Evolutionary conservation across 2,329 filamentous ascomycete species (phyloP).

Genomic region (Cryphonectria parasitica): DNA sequence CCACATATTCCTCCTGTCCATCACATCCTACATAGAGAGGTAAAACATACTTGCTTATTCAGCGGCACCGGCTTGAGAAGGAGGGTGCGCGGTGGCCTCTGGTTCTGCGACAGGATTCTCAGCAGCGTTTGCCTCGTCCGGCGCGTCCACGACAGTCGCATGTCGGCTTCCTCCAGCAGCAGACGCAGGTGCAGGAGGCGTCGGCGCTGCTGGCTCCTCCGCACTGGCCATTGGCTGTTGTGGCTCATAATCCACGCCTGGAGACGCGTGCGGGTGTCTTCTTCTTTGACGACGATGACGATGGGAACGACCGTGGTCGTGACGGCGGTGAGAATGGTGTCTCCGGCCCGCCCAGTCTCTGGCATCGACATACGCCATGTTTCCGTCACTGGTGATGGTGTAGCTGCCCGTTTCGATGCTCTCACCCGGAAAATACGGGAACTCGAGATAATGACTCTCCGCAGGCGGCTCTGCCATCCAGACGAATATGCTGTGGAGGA

Average conservation of each 20-base stretch:
- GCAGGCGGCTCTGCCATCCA: constrained; percentile 23
- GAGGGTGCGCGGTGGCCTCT: constrained; percentile 9
- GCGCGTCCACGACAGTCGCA: constrained; percentile 3
- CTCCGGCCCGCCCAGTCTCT: not conserved
- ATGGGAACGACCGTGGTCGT: not conserved
- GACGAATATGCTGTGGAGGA: constrained; percentile 19
- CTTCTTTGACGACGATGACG: not conserved
- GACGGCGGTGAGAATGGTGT: not conserved
- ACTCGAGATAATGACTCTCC: not conserved
- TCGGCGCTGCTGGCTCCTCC: not conserved
- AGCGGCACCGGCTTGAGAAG: constrained; percentile 8
- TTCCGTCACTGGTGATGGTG: not conserved
- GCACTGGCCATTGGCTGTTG: not conserved
- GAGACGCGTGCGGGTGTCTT: not conserved
- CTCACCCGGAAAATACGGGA: not conserved
- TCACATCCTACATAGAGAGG: not conserved
- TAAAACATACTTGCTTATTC: not conserved
- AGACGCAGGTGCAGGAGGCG: not conserved
- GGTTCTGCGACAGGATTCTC: not conserved
- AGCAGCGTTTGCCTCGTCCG: not conserved
- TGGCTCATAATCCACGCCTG: not conserved
- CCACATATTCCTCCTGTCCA: not conserved
- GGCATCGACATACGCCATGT: constrained; percentile 6
- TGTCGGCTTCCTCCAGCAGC: not conserved
- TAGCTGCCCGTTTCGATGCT: not conserved